phyloP scores from a whole-genome alignment of 192 early-diverging fungal species.

The Umbelopsis vinacea region DNA sequence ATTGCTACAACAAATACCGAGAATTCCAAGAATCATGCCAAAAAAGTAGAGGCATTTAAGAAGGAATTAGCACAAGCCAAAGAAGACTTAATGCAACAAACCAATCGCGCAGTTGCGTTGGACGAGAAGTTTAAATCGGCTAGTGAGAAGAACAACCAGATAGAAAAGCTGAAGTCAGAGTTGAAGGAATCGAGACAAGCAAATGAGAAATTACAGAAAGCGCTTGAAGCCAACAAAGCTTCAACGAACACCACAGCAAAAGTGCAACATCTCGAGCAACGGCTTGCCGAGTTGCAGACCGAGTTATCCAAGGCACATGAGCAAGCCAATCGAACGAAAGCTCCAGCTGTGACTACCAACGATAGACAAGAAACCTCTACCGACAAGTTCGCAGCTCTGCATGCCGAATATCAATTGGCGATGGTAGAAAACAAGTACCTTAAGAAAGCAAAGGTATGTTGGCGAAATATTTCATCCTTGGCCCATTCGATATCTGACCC shows the following conservation, averaged over 20 bases:
- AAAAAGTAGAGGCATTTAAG: background rate
- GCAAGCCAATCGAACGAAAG: background rate
- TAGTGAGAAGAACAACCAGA: background rate
- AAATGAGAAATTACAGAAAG: background rate
- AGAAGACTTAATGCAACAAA: background rate
- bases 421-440: background rate
- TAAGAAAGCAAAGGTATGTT: constrained; percentile 10
- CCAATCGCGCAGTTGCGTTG: background rate
- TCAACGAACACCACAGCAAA: background rate
- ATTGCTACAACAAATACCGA: background rate
- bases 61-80: background rate
- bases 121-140: background rate
- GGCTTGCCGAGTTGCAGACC: background rate
- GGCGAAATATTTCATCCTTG: background rate
- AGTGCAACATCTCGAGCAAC: background rate
- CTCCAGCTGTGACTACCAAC: background rate
- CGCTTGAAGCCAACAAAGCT: background rate
- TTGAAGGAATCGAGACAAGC: background rate
- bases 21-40: background rate
- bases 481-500: background rate
- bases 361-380: background rate
- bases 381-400: background rate
- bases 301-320: background rate
- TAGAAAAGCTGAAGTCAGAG: background rate
- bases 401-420: background rate